Conservation (phyloP, 345 rosid genomes). For the Aquilaria malaccensis region DNA sequence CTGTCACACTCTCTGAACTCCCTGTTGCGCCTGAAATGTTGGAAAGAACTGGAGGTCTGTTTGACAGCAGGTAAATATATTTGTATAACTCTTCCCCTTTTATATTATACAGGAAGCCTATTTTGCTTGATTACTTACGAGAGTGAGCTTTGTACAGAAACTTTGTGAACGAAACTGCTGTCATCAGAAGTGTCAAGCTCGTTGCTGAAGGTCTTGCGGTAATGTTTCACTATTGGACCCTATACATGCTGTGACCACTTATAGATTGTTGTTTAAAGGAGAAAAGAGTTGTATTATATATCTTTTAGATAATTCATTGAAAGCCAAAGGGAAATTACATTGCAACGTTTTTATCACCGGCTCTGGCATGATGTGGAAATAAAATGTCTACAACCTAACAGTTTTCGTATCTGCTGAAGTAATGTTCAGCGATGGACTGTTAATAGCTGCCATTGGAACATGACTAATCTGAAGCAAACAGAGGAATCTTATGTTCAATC, state of each 20-base stretch:
- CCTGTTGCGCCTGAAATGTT: slow-evolving; percentile 69
- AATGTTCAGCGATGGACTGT: no score
- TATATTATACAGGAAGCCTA: not conserved
- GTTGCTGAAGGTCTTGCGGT: slow-evolving; percentile 96
- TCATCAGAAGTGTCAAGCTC: slow-evolving; percentile 65
- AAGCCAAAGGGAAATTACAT: not conserved
- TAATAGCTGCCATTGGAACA: no score
- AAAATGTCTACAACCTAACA: no score
- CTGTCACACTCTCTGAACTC: slow-evolving; percentile 86
- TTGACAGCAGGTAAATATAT: slow-evolving; percentile 62
- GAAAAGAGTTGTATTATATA: no score
- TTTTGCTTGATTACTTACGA: slow-evolving; percentile 10
- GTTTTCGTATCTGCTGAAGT: no score
- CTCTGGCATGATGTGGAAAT: no score
- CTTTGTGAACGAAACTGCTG: slow-evolving; percentile 55
- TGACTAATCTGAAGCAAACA: no score
- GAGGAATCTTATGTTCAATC: no score
- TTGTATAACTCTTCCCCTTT: slow-evolving; percentile 7
- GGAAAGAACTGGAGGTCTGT: slow-evolving; percentile 70
- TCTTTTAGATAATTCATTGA: no score
- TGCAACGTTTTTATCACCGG: not conserved
- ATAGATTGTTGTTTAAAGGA: no score
- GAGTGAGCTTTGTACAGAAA: slow-evolving; percentile 38
- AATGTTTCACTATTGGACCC: slow-evolving; percentile 20
- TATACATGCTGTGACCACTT: no score